Evolutionary conservation across 805 yeast genomes (phyloP), one percentile per base, ranked within the genome.

Genomic region (Lipomyces orientalis): DNA sequence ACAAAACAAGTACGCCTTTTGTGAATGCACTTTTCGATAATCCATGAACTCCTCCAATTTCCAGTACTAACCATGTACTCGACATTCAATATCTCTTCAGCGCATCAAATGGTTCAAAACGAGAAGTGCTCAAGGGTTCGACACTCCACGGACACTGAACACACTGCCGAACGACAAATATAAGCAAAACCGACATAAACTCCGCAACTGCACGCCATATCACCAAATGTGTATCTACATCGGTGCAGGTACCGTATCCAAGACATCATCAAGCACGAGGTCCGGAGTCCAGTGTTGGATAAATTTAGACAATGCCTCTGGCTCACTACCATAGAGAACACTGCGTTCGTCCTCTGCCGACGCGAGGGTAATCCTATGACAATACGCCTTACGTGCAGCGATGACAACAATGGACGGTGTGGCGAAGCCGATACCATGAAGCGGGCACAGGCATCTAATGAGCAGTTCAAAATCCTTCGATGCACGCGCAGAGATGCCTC

Each of bases 321-420:
- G 67, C 68, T 87, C 88, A 56, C 89, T 83, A 0, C 91, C 90
- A 77, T 86, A 88, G 55, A 81, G 77, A 39, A 86, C 73, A 1
- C 86, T 79, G 0, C 87, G 83, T 70, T 88, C 91, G 33, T 84
- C 80, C 19, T 77, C 77, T 0, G 86, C 78, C 1, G 73, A 65
- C 2, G 80, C 71, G 25, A 85, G 63, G 9, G 75, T 76, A 6
- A 88, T 76, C 57, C 82, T 81, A 51, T 85, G 75, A 0, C 90
- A 89, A 16, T 86, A 75, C 14, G 84, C 67, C 64, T 83, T 82
- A 31, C 81, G 77, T 0, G 85, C 84, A 0, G 88, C 86, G 22
- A 81, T 69, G 37, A 84, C 82, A 10, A 86, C 86, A 62, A 86
- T 78, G 0, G 82, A 75, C 0, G 91, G 91, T 0, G 87, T 82